Conservation (phyloP, 2,329 filamentous ascomycete species). For the Epicoccum nigrum region DNA sequence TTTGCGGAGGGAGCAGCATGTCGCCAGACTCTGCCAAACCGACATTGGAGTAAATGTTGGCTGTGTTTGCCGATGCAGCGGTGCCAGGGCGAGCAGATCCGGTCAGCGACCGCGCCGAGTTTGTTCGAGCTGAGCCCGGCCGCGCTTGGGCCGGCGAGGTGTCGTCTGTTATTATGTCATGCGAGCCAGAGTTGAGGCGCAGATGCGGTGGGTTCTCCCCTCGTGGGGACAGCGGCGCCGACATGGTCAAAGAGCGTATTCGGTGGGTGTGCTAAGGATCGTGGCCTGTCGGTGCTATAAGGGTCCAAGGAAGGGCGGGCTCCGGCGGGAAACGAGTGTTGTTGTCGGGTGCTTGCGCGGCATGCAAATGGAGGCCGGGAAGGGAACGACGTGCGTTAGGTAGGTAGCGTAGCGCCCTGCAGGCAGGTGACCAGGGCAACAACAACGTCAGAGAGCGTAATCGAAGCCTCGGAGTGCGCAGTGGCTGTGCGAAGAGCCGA, state of each 20-base stretch:
- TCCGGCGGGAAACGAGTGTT: constrained; percentile 12
- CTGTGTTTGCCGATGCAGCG: constrained; percentile 15
- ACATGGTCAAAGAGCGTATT: constrained; percentile 26
- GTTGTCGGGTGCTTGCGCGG: constrained; percentile 25
- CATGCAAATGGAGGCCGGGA: constrained; percentile 37
- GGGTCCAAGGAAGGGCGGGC: constrained; percentile 24
- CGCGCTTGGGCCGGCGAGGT: constrained; percentile 35
- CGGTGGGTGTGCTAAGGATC: constrained; percentile 11
- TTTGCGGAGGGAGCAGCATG: constrained; percentile 57
- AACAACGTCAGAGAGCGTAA: constrained; percentile 22
- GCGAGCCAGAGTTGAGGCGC: constrained; percentile 66
- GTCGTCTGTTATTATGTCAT: constrained; percentile 56
- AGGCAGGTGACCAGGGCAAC: constrained; percentile 39
- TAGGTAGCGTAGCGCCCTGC: constrained; percentile 15
- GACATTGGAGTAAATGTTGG: constrained; percentile 45
- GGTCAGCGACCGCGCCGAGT: constrained; percentile 55
- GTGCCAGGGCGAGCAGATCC: constrained; percentile 46
- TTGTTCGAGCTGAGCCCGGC: constrained; percentile 49
- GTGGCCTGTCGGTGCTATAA: constrained; percentile 21
- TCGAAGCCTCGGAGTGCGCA: constrained; percentile 5
- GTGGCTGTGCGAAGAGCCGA: constrained; percentile 6
- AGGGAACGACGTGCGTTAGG: constrained; percentile 20
- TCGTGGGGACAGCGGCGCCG: constrained; percentile 40
- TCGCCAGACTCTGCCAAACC: constrained; percentile 54
- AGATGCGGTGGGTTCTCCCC: constrained; percentile 61